phyloP scores from a whole-genome alignment of 768 basidiomycete genomes.

The Russula compacta region DNA sequence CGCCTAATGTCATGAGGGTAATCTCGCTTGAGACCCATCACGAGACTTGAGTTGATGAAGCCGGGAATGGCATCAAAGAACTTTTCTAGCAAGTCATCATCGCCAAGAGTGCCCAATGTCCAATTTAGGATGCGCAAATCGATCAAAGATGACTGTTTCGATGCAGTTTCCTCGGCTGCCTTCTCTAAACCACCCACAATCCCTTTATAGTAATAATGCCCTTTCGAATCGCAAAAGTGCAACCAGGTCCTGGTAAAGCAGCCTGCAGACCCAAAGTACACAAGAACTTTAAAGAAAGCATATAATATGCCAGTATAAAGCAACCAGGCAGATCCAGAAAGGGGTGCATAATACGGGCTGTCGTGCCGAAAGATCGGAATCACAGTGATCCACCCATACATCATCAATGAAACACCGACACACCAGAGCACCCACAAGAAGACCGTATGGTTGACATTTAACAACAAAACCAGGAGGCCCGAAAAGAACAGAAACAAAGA shows the following conservation, averaged over 20 bases:
- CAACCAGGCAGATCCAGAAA: background rate
- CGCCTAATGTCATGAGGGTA: accelerated
- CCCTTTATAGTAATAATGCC: background rate
- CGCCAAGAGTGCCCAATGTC: background rate
- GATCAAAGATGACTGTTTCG: background rate
- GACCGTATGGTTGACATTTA: background rate
- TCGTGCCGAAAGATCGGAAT: background rate
- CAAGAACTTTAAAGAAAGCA: background rate
- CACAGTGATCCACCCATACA: background rate
- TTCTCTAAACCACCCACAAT: background rate
- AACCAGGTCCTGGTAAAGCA: background rate
- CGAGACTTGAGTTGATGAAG: background rate
- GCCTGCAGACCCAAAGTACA: too few relatives aligned
- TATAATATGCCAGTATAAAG: background rate
- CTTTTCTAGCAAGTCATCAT: background rate
- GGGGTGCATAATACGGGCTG: background rate
- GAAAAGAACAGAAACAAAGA: background rate
- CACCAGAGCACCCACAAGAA: background rate
- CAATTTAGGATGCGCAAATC: background rate
- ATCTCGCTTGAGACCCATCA: background rate
- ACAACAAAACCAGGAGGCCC: background rate
- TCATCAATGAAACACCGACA: too few relatives aligned
- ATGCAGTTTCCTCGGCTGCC: background rate
- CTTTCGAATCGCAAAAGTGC: too few relatives aligned
- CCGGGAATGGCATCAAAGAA: background rate